phyloP scores from a whole-genome alignment of 2,329 filamentous ascomycete genomes.

The Colletotrichum sp. region DNA sequence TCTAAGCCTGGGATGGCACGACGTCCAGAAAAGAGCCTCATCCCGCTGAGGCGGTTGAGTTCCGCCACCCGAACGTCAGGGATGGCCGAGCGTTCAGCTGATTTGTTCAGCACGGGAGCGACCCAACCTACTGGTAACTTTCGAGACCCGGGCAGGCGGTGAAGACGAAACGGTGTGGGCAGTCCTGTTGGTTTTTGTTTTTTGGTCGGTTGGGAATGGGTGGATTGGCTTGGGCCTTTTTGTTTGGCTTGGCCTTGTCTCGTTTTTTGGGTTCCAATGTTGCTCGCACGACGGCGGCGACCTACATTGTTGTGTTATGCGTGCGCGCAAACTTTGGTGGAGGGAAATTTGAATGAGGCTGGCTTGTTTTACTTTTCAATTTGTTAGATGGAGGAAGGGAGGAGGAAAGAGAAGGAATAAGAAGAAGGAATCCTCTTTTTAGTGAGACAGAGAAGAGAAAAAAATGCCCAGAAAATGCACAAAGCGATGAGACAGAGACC shows the following conservation, averaged over 20 bases:
- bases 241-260: neutral
- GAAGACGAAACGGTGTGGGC: neutral
- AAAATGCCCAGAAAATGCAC: neutral
- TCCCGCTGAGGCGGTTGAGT: neutral
- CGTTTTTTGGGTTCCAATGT: neutral
- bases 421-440: neutral
- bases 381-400: neutral
- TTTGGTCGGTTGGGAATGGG: neutral
- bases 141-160: neutral
- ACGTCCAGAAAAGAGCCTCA: neutral
- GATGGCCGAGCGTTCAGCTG: neutral
- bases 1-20: neutral
- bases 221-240: neutral
- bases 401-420: neutral
- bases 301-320: neutral
- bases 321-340: neutral
- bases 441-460: neutral
- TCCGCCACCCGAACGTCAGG: neutral
- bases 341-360: neutral
- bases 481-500: neutral
- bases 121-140: conserved; percentile 2
- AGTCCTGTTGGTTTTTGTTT: neutral
- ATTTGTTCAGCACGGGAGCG: neutral
- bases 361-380: neutral
- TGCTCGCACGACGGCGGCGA: neutral